Conservation (phyloP, 2,329 filamentous ascomycete species). For the Penicillium glabrum region DNA sequence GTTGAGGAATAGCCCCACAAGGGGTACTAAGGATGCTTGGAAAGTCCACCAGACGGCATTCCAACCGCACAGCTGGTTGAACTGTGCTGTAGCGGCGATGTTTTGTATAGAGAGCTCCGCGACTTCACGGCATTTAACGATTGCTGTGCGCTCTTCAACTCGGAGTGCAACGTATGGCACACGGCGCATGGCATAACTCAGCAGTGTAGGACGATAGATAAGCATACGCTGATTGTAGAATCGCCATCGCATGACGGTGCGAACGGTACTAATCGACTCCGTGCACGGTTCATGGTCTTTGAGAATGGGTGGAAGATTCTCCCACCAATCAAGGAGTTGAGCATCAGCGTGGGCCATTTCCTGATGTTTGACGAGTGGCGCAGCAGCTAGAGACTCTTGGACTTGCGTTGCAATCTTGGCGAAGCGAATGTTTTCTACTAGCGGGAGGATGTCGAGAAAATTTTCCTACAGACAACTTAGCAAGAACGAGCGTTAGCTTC, state of each 20-base stretch:
- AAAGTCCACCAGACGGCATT: conserved; percentile 81
- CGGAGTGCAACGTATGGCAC: conserved; percentile 51
- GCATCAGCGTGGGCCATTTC: conserved; percentile 67
- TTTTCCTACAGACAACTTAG: conserved; percentile 45
- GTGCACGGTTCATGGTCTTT: conserved; percentile 66
- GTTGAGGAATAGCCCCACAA: conserved; percentile 66
- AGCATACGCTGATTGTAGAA: conserved; percentile 77
- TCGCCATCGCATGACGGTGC: conserved; percentile 78
- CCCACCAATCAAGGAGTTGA: conserved; percentile 71
- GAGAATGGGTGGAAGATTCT: conserved; percentile 66
- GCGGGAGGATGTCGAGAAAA: conserved; percentile 65
- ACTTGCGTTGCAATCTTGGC: conserved; percentile 76
- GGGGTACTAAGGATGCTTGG: conserved; percentile 75
- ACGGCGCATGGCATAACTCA: conserved; percentile 61
- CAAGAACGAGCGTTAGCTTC: background rate
- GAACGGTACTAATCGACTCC: conserved; percentile 67
- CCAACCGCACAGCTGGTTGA: conserved; percentile 76
- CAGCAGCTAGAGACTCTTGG: conserved; percentile 71
- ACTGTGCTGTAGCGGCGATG: conserved; percentile 67
- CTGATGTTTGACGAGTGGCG: conserved; percentile 64
- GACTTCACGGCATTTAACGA: conserved; percentile 67
- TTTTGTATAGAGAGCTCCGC: conserved; percentile 71
- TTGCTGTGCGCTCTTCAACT: conserved; percentile 66
- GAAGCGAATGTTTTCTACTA: conserved; percentile 76
- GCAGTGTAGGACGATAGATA: conserved; percentile 69